Base-by-base conservation (phyloP, 1,284 basidiomycete genomes). In the Agroathelia rolfsii region DNA sequence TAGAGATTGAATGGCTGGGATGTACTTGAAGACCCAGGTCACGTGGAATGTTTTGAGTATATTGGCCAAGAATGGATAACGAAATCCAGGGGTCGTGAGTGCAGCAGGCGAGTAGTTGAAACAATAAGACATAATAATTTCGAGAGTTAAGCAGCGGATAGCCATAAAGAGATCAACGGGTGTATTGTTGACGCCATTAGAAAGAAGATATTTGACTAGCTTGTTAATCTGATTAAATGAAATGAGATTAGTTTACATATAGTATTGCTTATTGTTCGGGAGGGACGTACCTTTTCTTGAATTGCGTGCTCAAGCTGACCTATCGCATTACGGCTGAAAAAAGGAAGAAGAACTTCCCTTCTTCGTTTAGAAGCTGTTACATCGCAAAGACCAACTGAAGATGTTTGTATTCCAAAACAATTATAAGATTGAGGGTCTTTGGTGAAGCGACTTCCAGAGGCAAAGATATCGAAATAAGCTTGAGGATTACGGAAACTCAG, bases 291-390 rank as follows among this genome's bases (percentile, higher is more conserved):
- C 46, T 55, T 57, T 16, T 48, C 38, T 37, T 53, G 56, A 5
- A 64, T 48, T 6, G 51, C 32, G 18, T 34, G 35, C 33, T 60
- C 59, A 6, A 61, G 40, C n/a, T 46, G 44, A 19, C 55, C 26
- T 22, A 58, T 49, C 11, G 58, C 50, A 17, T 52, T 52, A 24
- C 54, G 48, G 15, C 56, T 54, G 40, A 62, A 60, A 14, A 59
- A 46, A 8, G 53, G 51, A 25, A 41, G 41, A 18, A 61, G 37
- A 10, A 55, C 33, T 5, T 46, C 47, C 23, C 55, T 45, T 13
- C 55, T 47, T 5, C 32, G 32, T 21, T 46, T 56, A 6, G 53
- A 52, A 19, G 50, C 45, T 18, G 42, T 41, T 6, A 50, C 49
- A 41, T 58, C 53, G 18, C 51, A 48, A 11, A 45, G 47, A 23